Base-by-base conservation (phyloP, 164 flowering plant species). In the Aristolochia fimbriata region DNA sequence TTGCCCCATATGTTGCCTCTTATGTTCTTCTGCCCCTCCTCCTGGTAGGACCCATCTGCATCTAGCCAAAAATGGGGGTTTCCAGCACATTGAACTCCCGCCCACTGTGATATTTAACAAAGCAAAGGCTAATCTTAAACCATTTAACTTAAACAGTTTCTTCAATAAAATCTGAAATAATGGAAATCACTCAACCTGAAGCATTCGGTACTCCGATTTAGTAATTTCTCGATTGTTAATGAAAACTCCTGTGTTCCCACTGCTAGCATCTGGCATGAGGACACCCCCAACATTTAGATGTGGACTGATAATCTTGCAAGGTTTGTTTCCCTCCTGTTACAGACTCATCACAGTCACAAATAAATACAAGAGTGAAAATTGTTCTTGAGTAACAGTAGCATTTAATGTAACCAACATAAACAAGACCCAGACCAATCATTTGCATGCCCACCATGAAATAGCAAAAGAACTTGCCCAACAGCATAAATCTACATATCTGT, bases 51-150 rank as follows among this genome's bases (percentile, higher is more conserved):
- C 15, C 98, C 98, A 70, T 93, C 98, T 24, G 82, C 96, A 71
- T 93, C 80, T 72, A 93, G 83, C 98, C 98, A 93, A 70, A 93
- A 90, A 72, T 87, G 90, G 22, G 97, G 96, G 62, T 83, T 86
- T 25, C 97, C 96, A 70, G 88, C 97, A 80, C 96, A 86, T 58
- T 88, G 95, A 61, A 93, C 97, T 59, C 96, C 95, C n/a, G 93
- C 86, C 68, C 80, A 66, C 99, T 91, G 87, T 74, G 81, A 63
- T 23, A 37, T 37, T n/a, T 10, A 37, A 37, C 11, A 7, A 37
- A 37, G 43, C 43, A 10, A 7, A 37, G 43, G 43, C 12, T 37
- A 22, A 51, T 19, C 17, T 47, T 45, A 43, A 23, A 23, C 27
- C 10, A 27, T 17, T 4, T 4, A 3, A 25, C 11, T 25, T n/a